A percentile compares a stretch with the other conserved stretches of the same genome.
phyloP scores from a whole-genome alignment of 495 filamentous ascomycete species.

The Bacidia gigantensis region DNA sequence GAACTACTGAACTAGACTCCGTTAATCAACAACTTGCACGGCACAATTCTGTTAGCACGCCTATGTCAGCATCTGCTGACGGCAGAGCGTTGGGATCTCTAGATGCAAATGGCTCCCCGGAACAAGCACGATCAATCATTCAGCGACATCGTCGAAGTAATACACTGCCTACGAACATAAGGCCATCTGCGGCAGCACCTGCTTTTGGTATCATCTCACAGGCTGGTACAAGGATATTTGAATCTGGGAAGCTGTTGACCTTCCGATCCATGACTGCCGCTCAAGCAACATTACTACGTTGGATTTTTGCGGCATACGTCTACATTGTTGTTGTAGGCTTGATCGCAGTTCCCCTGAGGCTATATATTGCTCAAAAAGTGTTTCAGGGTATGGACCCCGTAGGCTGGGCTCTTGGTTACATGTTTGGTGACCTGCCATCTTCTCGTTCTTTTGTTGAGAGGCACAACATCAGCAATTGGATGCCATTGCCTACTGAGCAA shows the following conservation, averaged over 20 bases:
- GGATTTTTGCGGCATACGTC: conserved; percentile 68
- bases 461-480: conserved; percentile 58
- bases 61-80: neutral
- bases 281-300: conserved; percentile 64
- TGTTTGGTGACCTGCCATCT: conserved; percentile 63
- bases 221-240: neutral
- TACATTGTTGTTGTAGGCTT: conserved; percentile 50
- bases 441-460: conserved; percentile 54
- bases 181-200: neutral
- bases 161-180: conserved; percentile 14
- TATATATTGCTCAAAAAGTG: conserved; percentile 50
- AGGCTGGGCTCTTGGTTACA: conserved; percentile 82
- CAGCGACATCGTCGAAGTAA: conserved; percentile 14
- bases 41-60: neutral
- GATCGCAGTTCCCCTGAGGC: conserved; percentile 57
- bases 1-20: neutral
- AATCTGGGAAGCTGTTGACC: conserved; percentile 2
- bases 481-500: conserved; percentile 44
- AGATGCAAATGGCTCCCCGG: neutral
- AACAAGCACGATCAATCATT: neutral
- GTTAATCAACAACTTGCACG: neutral
- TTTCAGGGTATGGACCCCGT: conserved; percentile 66
- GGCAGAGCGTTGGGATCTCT: neutral
- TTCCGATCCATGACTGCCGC: conserved; percentile 67
- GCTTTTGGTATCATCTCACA: neutral